Evolutionary conservation across 495 filamentous ascomycete species (phyloP).

Genomic region (Lichina pygmaea): DNA sequence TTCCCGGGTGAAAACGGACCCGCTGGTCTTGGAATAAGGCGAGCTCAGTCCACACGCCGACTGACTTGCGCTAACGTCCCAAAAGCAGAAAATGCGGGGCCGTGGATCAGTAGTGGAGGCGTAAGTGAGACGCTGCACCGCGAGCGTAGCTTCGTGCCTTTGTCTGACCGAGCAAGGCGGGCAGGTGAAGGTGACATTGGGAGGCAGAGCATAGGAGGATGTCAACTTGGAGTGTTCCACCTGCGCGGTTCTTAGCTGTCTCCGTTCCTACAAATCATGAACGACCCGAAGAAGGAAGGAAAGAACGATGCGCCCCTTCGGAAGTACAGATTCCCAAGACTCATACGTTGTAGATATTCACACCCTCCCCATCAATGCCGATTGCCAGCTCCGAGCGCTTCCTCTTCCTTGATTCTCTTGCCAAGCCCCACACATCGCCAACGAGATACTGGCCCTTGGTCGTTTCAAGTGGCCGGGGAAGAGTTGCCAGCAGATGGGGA

Average conservation of each 20-base stretch:
- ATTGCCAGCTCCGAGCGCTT: slow-evolving; percentile 70
- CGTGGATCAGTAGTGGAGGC: slow-evolving; percentile 14
- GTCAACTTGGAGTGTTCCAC: slow-evolving; percentile 52
- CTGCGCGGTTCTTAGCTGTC: slow-evolving; percentile 1
- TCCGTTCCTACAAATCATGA: neutral
- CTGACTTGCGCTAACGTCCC: slow-evolving; percentile 21
- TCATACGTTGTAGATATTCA: slow-evolving; percentile 79
- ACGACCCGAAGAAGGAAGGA: neutral
- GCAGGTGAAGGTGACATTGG: slow-evolving; percentile 53
- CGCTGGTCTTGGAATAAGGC: no score
- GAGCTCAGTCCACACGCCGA: neutral
- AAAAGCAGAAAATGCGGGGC: slow-evolving; percentile 33
- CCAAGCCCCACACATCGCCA: slow-evolving; percentile 30
- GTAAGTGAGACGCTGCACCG: slow-evolving; percentile 49
- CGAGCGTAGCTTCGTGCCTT: slow-evolving; percentile 20
- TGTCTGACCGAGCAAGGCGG: slow-evolving; percentile 47
- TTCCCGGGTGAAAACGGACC: neutral
- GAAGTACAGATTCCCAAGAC: no score
- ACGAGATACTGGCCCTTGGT: slow-evolving; percentile 26
- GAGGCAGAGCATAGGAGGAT: slow-evolving; percentile 64
- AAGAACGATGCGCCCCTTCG: no score
- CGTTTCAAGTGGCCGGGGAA: no score
- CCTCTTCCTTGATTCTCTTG: slow-evolving; percentile 45
- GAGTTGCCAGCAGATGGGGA: no score
- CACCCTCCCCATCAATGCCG: slow-evolving; percentile 68